A percentile compares a stretch with the other conserved stretches of the same genome.
Conservation (phyloP, 768 basidiomycete genomes). For the Filobasidium wieringae region DNA sequence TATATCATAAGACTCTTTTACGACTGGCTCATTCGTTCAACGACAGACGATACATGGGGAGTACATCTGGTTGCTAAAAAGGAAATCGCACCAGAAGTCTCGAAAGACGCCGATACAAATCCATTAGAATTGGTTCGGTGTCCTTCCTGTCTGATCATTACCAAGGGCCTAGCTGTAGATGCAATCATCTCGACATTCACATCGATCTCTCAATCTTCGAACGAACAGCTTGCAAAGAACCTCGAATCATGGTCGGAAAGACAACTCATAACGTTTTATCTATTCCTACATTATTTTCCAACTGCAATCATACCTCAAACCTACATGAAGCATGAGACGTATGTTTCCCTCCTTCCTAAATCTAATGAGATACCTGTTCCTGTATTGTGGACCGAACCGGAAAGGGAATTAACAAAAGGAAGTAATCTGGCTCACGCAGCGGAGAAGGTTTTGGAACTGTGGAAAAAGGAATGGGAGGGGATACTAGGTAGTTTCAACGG, state of each 20-base stretch:
- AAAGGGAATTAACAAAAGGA: constrained; percentile 58
- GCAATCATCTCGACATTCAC: background rate
- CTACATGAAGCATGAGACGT: constrained; percentile 37
- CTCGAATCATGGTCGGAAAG: background rate
- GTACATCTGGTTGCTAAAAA: background rate
- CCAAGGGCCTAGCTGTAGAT: background rate
- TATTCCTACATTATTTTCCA: background rate
- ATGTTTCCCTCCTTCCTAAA: constrained; percentile 57
- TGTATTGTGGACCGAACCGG: constrained; percentile 54
- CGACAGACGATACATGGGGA: background rate
- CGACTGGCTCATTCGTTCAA: background rate
- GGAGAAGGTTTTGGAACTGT: constrained; percentile 51
- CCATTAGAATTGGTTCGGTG: background rate
- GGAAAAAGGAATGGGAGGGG: constrained; percentile 52
- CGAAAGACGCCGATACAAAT: background rate
- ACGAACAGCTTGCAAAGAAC: no score
- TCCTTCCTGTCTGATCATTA: background rate
- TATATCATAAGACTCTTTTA: background rate
- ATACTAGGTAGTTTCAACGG: constrained; percentile 34
- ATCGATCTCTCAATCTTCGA: no score
- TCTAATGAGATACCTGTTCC: constrained; percentile 54
- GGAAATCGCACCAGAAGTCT: background rate
- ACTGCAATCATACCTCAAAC: background rate
- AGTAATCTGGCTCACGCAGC: constrained; percentile 74
- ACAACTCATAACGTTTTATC: background rate